Base-by-base conservation (phyloP, 306 rosid genomes). In the Malus asiatica region DNA sequence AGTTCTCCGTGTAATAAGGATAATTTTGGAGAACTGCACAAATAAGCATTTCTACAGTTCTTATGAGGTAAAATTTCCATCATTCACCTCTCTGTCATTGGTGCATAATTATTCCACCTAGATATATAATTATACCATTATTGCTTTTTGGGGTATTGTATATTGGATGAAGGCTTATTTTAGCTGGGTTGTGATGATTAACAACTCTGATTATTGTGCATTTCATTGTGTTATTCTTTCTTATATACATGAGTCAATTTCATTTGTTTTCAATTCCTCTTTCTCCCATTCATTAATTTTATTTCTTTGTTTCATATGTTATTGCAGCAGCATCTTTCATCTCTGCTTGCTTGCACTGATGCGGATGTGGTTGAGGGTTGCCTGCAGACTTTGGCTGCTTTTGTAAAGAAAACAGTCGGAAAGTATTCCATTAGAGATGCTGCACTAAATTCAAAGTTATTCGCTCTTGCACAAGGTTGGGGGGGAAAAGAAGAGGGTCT, bases 401-500 rank as follows among this genome's bases (percentile, higher is more conserved):
- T 96, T 83, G 82, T 93, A 83, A 96, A 92, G 92, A 96, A 90
- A 87, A 87, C 97, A 52, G 82, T 90, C 71, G 97, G 99, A 84
- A 92, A 92, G 77, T 89, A 89, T 87, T 78, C 96, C 44, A 90
- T 90, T 55, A 87, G 96, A 84, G 96, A 90, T 76, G 74, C 90
- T 80, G 82, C 96, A 68, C 83, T 96, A 79, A 96, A 88, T 89
- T 87, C 97, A 81, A 92, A 92, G 85, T 70, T 96, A 83, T 91
- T 80, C 76, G 84, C 97, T 68, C 96, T 96, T 83, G 99, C 98
- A 66, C 99, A 89, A 86, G 99, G 98, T 78, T 93, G 98, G 99
- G 99, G 99, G 71, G 98, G 97, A 73, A 96, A 96, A 84, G 99
- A 96, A 84, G 99, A 96, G 84, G 99, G 99, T 51, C 97, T 96